Evolutionary conservation across 345 rosid genomes (phyloP).

Genomic region (Euphorbia lathyris): DNA sequence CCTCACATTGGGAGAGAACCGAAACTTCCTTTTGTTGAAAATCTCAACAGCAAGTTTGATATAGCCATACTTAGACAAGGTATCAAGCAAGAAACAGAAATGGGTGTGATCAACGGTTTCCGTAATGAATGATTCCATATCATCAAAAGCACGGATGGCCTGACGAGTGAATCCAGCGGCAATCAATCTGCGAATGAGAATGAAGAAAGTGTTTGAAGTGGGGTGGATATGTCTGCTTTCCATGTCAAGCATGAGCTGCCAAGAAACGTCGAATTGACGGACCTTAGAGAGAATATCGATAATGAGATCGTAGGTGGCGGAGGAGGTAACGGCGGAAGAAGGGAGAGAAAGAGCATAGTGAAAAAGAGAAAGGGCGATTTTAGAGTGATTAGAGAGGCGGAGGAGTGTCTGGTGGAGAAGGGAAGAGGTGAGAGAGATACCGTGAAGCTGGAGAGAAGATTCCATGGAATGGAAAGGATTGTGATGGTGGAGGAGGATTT

Average conservation of each 20-base stretch:
- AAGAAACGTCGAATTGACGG: conserved; percentile 70
- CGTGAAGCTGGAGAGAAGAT: conserved; percentile 74
- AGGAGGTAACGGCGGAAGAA: conserved; percentile 24
- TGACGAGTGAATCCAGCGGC: conserved; percentile 88
- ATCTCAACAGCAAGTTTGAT: conserved; percentile 60
- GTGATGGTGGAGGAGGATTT: conserved; percentile 65
- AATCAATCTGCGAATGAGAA: conserved; percentile 62
- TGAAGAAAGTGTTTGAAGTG: conserved; percentile 53
- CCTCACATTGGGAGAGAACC: conserved; percentile 40
- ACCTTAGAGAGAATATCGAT: conserved; percentile 71
- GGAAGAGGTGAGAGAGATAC: conserved; percentile 52
- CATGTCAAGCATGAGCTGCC: conserved; percentile 75
- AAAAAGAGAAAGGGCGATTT: conserved; percentile 61
- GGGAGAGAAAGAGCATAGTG: conserved; percentile 52
- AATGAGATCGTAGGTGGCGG: conserved; percentile 45
- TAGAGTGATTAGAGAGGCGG: conserved; percentile 80
- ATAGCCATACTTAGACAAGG: conserved; percentile 74
- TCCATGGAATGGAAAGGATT: conserved; percentile 85
- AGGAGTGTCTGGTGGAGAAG: conserved; percentile 81
- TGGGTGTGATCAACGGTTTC: conserved; percentile 21
- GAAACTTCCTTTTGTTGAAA: conserved; percentile 49
- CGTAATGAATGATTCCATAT: conserved; percentile 46
- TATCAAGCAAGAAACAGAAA: conserved; percentile 63
- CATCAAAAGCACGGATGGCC: conserved; percentile 76
- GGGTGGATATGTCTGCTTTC: conserved; percentile 38